A percentile compares a stretch with the other conserved stretches of the same genome.
phyloP scores from a whole-genome alignment of 2,329 filamentous ascomycete species.

The Aspergillus sp. region DNA sequence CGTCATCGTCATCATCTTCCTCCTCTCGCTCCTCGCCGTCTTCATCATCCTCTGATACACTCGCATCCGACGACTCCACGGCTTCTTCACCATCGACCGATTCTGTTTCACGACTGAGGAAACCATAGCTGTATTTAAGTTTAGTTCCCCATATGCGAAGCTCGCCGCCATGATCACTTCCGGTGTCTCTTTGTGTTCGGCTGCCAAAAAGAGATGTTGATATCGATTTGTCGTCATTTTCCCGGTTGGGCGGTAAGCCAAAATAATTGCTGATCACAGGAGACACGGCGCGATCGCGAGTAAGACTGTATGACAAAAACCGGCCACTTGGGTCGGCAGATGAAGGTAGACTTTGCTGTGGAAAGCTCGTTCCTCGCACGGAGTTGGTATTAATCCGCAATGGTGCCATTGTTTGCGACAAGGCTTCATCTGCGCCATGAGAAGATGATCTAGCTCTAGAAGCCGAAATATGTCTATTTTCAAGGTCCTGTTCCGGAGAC shows the following conservation, averaged over 20 bases:
- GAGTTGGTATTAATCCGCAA: slow-evolving; percentile 25
- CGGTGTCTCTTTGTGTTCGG: slow-evolving; percentile 11
- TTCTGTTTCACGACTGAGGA: slow-evolving; percentile 25
- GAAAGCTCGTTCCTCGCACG: slow-evolving; percentile 12
- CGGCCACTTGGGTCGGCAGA: slow-evolving; percentile 17
- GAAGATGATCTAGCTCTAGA: slow-evolving; percentile 22
- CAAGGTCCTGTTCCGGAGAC: slow-evolving; percentile 19
- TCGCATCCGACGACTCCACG: slow-evolving; percentile 9
- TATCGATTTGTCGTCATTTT: slow-evolving; percentile 21
- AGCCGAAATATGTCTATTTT: slow-evolving; percentile 9
- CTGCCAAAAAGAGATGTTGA: slow-evolving; percentile 23
- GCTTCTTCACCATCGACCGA: slow-evolving; percentile 16
- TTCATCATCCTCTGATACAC: slow-evolving; percentile 15
- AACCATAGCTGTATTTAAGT: slow-evolving; percentile 33
- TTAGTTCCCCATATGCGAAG: slow-evolving; percentile 53
- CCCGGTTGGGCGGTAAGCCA: slow-evolving; percentile 32
- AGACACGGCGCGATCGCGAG: slow-evolving; percentile 34
- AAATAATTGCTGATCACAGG: slow-evolving; percentile 42
- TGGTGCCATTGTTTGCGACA: slow-evolving; percentile 15
- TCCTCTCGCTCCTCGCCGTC: slow-evolving; percentile 34
- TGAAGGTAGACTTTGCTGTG: slow-evolving; percentile 14
- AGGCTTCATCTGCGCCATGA: slow-evolving; percentile 18
- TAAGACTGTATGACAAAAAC: slow-evolving; percentile 29
- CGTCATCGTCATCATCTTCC: slow-evolving; percentile 45
- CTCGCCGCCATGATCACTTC: slow-evolving; percentile 51